Conservation (phyloP, 2,329 filamentous ascomycete genomes). For the Alternaria gansuensis region DNA sequence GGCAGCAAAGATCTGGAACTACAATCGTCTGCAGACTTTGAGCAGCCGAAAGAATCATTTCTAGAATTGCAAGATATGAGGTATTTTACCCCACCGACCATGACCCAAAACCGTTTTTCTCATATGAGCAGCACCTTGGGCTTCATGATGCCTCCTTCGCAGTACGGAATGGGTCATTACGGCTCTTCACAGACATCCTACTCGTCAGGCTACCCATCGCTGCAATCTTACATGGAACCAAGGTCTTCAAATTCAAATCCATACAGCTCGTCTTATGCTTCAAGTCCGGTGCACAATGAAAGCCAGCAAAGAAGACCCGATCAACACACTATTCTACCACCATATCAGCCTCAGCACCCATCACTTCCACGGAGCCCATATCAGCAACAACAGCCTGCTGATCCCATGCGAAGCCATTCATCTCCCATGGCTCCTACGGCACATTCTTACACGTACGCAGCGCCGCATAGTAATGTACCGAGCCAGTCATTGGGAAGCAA, state of each 20-base stretch:
- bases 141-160: slow-evolving; percentile 54
- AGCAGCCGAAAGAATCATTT: slow-evolving; percentile 34
- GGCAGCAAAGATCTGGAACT: slow-evolving; percentile 34
- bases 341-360: slow-evolving; percentile 42
- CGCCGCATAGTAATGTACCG: slow-evolving; percentile 43
- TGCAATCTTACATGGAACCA: slow-evolving; percentile 43
- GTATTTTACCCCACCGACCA: slow-evolving; percentile 30
- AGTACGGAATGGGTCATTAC: slow-evolving; percentile 52
- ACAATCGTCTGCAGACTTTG: slow-evolving; percentile 31
- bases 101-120: slow-evolving; percentile 16
- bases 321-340: slow-evolving; percentile 41
- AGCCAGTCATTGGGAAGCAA: slow-evolving; percentile 42
- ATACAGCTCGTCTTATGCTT: slow-evolving; percentile 43
- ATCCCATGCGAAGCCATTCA: slow-evolving; percentile 42
- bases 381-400: slow-evolving; percentile 45
- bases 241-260: slow-evolving; percentile 39
- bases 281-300: slow-evolving; percentile 39
- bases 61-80: slow-evolving; percentile 52
- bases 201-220: slow-evolving; percentile 45
- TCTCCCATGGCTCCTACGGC: slow-evolving; percentile 39
- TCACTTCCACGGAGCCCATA: slow-evolving; percentile 47
- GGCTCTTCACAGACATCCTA: slow-evolving; percentile 45
- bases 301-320: slow-evolving; percentile 40
- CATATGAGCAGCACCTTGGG: slow-evolving; percentile 48
- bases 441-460: slow-evolving; percentile 46